Percentiles rank a stretch among this genome's conserved stretches.
Evolutionary conservation across 108 stramenopile species (phyloP).

Genomic region (Cyclotella choctawhatcheeana): DNA sequence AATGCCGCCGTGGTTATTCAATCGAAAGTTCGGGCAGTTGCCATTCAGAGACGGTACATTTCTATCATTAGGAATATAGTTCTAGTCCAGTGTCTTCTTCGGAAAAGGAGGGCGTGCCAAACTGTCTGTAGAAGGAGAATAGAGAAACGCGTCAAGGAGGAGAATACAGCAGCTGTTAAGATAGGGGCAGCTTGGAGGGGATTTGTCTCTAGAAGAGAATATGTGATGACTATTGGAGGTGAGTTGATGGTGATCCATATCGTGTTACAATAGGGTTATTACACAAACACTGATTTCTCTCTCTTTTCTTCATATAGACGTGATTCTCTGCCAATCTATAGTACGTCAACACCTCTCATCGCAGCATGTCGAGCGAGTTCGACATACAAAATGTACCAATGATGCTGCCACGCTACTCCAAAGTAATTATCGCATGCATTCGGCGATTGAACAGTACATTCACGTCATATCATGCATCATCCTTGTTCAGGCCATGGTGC

Average conservation of each 20-base stretch:
- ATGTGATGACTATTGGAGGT: not conserved
- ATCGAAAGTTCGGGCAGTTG: conserved; percentile 4
- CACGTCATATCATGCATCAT: not conserved
- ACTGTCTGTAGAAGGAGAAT: not conserved
- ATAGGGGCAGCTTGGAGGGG: conserved; percentile 10
- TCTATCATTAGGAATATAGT: conserved; percentile 35
- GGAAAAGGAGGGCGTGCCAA: conserved; percentile 1
- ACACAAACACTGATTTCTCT: not conserved
- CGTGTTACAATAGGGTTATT: not conserved
- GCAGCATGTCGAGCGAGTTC: not conserved
- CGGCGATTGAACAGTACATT: not conserved
- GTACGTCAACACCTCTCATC: not conserved
- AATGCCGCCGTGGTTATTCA: conserved; percentile 49
- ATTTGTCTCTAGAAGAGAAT: not conserved
- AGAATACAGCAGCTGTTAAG: not conserved
- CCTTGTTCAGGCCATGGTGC: not conserved
- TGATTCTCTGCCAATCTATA: conserved; percentile 7
- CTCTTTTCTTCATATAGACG: not conserved
- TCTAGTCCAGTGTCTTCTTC: conserved; percentile 3
- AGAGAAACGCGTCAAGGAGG: not conserved
- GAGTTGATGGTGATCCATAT: not conserved
- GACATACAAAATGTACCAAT: not conserved
- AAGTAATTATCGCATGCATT: not conserved
- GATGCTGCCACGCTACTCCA: not conserved
- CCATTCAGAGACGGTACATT: conserved; percentile 33